Conservation (phyloP, 2,329 filamentous ascomycete genomes). For the Pseudogymnoascus sp. region DNA sequence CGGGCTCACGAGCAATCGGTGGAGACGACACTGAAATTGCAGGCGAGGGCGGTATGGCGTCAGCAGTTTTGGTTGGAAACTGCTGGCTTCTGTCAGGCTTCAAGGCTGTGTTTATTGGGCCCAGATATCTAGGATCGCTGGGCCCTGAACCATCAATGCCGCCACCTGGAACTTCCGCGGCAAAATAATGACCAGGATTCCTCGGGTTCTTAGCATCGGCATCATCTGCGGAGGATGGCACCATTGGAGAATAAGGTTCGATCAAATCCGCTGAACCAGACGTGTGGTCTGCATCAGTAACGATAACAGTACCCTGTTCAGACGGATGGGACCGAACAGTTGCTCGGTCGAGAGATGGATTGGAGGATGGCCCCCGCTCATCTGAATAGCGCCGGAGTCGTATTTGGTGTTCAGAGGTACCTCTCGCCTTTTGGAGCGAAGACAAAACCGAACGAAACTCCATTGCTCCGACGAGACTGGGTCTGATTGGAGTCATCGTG, state of each 20-base stretch:
- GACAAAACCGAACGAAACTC: slow-evolving; percentile 89
- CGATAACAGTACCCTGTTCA: slow-evolving; percentile 20
- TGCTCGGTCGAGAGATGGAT: background rate
- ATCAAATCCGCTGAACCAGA: slow-evolving; percentile 19
- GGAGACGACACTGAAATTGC: slow-evolving; percentile 16
- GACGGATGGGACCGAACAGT: background rate
- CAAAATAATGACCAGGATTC: slow-evolving; percentile 21
- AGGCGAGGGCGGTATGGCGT: slow-evolving; percentile 29
- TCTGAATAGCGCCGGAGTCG: slow-evolving; percentile 64
- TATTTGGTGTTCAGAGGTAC: slow-evolving; percentile 64
- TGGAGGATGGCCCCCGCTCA: slow-evolving; percentile 39
- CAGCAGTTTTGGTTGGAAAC: slow-evolving; percentile 18
- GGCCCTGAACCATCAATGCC: slow-evolving; percentile 34
- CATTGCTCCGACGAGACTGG: slow-evolving; percentile 85
- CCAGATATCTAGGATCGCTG: background rate
- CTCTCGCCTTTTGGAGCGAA: slow-evolving; percentile 77
- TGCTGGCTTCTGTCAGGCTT: slow-evolving; percentile 17
- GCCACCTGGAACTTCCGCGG: slow-evolving; percentile 24
- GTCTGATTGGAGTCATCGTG: slow-evolving; percentile 78
- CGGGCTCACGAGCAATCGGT: slow-evolving; percentile 24
- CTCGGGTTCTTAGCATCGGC: slow-evolving; percentile 5
- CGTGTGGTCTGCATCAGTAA: slow-evolving; percentile 36
- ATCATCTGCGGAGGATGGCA: slow-evolving; percentile 25
- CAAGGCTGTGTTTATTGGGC: slow-evolving; percentile 9
- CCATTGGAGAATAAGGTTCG: background rate